These are phyloP conservation scores for Prunus mira DNA, from an alignment of 306 rosid species.

Conservation along the genomic window DNA sequence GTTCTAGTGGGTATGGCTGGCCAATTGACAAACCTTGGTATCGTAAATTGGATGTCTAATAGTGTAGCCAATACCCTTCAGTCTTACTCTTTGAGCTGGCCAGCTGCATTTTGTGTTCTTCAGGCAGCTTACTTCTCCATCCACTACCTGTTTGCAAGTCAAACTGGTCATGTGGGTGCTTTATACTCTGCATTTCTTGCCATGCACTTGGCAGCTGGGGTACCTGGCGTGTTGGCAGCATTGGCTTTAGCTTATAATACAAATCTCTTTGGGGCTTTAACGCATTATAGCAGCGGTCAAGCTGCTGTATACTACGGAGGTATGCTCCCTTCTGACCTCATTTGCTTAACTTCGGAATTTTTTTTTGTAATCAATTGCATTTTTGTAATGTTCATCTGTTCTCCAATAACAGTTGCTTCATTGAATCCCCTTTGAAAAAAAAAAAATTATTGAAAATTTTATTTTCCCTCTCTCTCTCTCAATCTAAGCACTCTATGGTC, in stretches of 20 bases:
- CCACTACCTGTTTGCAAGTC: constrained; percentile 98
- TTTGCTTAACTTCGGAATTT: not conserved
- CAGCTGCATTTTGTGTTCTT: constrained; percentile 70
- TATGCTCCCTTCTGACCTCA: constrained; percentile 28
- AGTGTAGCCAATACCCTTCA: constrained; percentile 57
- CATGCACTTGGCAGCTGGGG: constrained; percentile 94
- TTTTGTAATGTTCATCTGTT: not conserved
- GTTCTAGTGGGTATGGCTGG: constrained; percentile 93
- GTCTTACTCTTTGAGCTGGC: constrained; percentile 81
- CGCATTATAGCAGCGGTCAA: constrained; percentile 96
- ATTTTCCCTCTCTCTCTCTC: not conserved
- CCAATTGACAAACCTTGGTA: constrained; percentile 85
- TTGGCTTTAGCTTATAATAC: constrained; percentile 83
- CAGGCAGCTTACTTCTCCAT: constrained; percentile 82
- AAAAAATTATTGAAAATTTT: too few relatives aligned
- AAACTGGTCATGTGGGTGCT: constrained; percentile 96
- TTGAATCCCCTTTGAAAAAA: too few relatives aligned
- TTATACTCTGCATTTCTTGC: constrained; percentile 89
- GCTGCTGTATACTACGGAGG: constrained; percentile 99
- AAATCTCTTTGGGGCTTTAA: constrained; percentile 84
- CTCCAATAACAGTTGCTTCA: not conserved
- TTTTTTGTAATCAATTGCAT: constrained; percentile 3
- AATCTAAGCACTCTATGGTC: not conserved
- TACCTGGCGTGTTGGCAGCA: constrained; percentile 72
- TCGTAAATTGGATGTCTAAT: constrained; percentile 80